phyloP scores from a whole-genome alignment of 805 yeast genomes.

The Cyberlindnera xylosilytica region DNA sequence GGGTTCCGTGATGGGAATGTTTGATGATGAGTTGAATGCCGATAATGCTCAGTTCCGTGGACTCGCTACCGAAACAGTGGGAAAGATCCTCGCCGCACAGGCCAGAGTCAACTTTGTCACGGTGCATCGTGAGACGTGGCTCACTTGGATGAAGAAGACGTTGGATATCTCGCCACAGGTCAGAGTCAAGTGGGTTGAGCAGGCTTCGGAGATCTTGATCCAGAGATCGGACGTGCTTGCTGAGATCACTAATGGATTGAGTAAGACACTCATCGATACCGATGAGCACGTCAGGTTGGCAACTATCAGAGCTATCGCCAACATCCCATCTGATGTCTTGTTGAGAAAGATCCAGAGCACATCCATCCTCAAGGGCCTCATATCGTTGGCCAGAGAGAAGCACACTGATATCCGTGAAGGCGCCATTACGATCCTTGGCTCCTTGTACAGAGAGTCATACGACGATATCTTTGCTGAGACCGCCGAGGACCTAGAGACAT shows the following conservation, averaged over 20 bases:
- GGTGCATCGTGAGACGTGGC: slow-evolving; percentile 58
- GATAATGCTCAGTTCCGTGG: slow-evolving; percentile 59
- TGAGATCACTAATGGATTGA: slow-evolving; percentile 55
- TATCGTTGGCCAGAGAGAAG: slow-evolving; percentile 70
- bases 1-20: slow-evolving; percentile 69
- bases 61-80: slow-evolving; percentile 71
- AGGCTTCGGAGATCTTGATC: slow-evolving; percentile 45
- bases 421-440: slow-evolving; percentile 52
- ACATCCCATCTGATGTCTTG: slow-evolving; percentile 45
- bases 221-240: slow-evolving; percentile 42
- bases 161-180: slow-evolving; percentile 65
- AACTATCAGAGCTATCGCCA: slow-evolving; percentile 51
- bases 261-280: slow-evolving; percentile 69
- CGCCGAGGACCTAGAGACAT: slow-evolving; percentile 20
- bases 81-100: slow-evolving; percentile 51
- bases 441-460: slow-evolving; percentile 49
- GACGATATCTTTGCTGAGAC: slow-evolving; percentile 23
- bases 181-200: slow-evolving; percentile 67
- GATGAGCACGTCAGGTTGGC: slow-evolving; percentile 69
- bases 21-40: slow-evolving; percentile 78
- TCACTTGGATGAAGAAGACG: slow-evolving; percentile 70
- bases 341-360: slow-evolving; percentile 45
- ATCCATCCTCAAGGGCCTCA: slow-evolving; percentile 49
- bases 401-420: slow-evolving; percentile 59
- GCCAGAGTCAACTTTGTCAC: slow-evolving; percentile 56